These are phyloP conservation scores for Auricularia cornea DNA, from an alignment of 768 basidiomycete genomes.

Conservation along the genomic window DNA sequence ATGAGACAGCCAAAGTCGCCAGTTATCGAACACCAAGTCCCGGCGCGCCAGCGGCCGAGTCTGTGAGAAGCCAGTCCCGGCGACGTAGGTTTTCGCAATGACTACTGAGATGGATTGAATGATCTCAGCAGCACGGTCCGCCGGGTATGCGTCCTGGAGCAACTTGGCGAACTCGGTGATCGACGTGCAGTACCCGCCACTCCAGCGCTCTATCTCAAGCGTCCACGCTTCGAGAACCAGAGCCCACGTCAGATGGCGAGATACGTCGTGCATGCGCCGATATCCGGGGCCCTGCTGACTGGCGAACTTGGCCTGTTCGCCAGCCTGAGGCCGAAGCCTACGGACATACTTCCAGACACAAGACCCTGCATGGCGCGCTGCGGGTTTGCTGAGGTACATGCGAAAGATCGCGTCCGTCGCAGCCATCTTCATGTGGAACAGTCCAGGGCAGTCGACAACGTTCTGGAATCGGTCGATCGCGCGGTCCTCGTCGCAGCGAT, in stretches of 20 bases:
- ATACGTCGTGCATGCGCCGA: constrained; percentile 28
- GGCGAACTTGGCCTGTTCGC: constrained; percentile 19
- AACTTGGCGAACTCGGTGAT: not conserved
- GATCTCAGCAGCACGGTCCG: not conserved
- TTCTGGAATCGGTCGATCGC: constrained; percentile 23
- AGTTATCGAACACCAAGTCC: not conserved
- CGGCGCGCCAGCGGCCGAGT: not conserved
- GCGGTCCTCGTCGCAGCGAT: constrained; percentile 20
- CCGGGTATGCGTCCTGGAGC: not conserved
- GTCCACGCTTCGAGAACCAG: constrained; percentile 24
- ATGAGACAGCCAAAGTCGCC: not conserved
- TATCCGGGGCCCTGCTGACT: constrained; percentile 21
- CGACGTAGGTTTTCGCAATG: not conserved
- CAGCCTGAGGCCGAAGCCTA: constrained; percentile 23
- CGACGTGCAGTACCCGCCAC: not conserved
- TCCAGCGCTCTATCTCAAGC: not conserved
- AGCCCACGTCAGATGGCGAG: constrained; percentile 22
- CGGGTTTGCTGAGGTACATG: constrained; percentile 6
- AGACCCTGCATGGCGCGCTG: constrained; percentile 8
- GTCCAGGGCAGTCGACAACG: constrained; percentile 24
- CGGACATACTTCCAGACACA: not conserved
- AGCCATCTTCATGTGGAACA: constrained; percentile 32
- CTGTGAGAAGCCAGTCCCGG: not conserved
- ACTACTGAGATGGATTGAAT: not conserved
- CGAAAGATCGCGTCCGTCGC: constrained; percentile 16